Conservation (phyloP, 1,284 basidiomycete species). For the Vanrija sp. region DNA sequence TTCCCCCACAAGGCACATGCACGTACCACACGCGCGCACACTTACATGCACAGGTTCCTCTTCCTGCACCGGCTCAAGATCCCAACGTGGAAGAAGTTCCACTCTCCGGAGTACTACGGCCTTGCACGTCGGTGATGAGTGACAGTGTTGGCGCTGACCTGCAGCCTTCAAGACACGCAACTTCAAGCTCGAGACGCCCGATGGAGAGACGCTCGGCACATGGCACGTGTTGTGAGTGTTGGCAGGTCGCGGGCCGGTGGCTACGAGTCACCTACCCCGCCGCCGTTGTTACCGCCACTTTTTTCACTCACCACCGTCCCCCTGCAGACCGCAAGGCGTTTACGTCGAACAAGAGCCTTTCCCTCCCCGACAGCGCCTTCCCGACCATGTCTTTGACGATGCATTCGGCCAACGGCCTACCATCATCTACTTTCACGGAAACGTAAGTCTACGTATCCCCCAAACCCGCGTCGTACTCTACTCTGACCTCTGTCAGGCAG, state of each 20-base stretch:
- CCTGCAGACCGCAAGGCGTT: constrained; percentile 26
- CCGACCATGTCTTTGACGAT: constrained; percentile 34
- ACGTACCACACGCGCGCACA: background rate
- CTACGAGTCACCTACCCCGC: too few relatives aligned
- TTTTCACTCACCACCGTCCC: too few relatives aligned
- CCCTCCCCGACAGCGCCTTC: constrained; percentile 22
- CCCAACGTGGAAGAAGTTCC: constrained; percentile 63
- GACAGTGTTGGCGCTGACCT: background rate
- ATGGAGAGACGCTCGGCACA: constrained; percentile 74
- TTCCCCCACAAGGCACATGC: too few relatives aligned
- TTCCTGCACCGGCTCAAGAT: constrained; percentile 67
- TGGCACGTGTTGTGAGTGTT: constrained; percentile 73
- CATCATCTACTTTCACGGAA: constrained; percentile 85
- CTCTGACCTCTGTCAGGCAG: constrained; percentile 8
- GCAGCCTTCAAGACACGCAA: constrained; percentile 75
- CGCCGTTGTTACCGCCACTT: background rate
- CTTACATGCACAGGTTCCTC: constrained; percentile 47
- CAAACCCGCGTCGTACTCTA: background rate
- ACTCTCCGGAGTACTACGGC: constrained; percentile 69
- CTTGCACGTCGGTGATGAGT: constrained; percentile 64
- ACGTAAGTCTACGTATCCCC: constrained; percentile 50
- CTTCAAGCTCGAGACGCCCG: constrained; percentile 64
- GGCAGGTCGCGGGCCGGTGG: background rate
- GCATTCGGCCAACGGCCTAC: constrained; percentile 66
- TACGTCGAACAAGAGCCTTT: constrained; percentile 19